A percentile compares a stretch with the other conserved stretches of the same genome.
These are phyloP conservation scores for Marvania coccoides DNA, from an alignment of 139 green algal genomes.

Conservation along the genomic window DNA sequence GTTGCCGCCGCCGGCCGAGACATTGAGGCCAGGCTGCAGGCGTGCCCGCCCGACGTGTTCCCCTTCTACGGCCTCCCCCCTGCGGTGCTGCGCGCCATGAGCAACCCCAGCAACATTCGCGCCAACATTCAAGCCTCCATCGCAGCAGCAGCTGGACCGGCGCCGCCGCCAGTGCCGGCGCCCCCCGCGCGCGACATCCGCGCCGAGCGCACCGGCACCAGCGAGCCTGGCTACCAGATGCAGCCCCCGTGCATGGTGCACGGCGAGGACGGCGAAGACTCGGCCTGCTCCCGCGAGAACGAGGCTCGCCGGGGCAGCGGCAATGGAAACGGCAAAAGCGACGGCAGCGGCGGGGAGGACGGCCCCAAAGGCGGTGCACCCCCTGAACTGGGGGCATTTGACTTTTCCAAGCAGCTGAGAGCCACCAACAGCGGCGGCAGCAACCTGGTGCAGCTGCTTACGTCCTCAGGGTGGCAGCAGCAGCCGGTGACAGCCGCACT, in stretches of 20 bases:
- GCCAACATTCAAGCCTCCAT: conserved; percentile 22
- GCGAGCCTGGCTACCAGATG: conserved; percentile 10
- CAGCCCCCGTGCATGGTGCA: conserved; percentile 11
- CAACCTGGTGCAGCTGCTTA: neutral
- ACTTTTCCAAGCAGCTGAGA: no score
- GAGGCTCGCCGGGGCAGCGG: neutral
- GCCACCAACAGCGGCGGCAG: neutral
- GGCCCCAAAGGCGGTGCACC: neutral
- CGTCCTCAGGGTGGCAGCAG: neutral
- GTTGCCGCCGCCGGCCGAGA: conserved; percentile 57
- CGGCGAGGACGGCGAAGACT: conserved; percentile 33
- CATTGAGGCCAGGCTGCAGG: conserved; percentile 57
- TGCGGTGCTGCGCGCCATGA: conserved; percentile 41
- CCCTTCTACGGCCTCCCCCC: conserved; percentile 69
- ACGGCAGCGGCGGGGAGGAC: conserved; percentile 2
- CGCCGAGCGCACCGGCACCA: conserved; percentile 32
- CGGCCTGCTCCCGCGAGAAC: conserved; percentile 30
- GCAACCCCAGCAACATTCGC: conserved; percentile 23
- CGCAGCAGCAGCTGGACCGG: neutral
- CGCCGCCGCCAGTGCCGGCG: neutral
- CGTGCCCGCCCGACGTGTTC: conserved; percentile 53
- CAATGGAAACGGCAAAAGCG: neutral
- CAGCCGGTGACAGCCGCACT: neutral
- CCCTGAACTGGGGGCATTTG: neutral
- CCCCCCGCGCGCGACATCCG: neutral